Evolutionary conservation across 768 basidiomycete species (phyloP), one percentile per base, ranked within the genome.

Genomic region (Rhizopogon vesiculosus): DNA sequence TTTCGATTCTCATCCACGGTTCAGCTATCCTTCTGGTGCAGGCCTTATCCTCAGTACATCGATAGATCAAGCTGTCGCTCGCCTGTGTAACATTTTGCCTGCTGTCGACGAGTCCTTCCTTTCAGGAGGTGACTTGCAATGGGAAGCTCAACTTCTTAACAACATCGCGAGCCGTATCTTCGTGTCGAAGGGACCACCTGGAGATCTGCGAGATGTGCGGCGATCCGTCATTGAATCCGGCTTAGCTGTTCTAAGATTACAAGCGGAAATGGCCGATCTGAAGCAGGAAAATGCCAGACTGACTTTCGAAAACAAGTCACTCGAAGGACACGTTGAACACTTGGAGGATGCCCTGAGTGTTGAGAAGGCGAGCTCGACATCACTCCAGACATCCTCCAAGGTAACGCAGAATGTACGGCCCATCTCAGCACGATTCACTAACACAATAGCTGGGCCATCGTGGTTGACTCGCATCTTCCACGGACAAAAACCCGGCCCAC

Each of bases 1-100:
- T 42, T 88, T 88, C 57, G 86, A 88, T 68, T 85, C 86, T 4
- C 86, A 87, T 63, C 77, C 83, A 5, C 77, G 87, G 13, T 76
- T 81, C 0, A 75, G 73, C 19, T 79, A 86, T 60, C 81, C 85
- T 0, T 57, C 75, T 33, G 87, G 87, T 7, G 78, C 85, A 2
- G 86, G 81, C 0, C 76, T 86, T 51, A 76, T 80, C 39, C 69
- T 87, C 57, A 80, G 74, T 61, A 69, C 74, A 1, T 81, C 77
- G 5, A 54, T 80, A 7, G 73, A 76, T 19, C 65, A 59, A 4
- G 72, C 78, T 1, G 78, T 80, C 2, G 49, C 60, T 16, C 76
- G 78, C 46, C 71, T 87, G 48, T 66, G 72, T n/a, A 62, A 74
- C 0, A 73, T 85, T 38, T 69, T 87, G 31, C 74, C 75, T 7